These are phyloP conservation scores for Penicillium paxilli DNA, from an alignment of 495 filamentous ascomycete genomes.

Conservation along the genomic window DNA sequence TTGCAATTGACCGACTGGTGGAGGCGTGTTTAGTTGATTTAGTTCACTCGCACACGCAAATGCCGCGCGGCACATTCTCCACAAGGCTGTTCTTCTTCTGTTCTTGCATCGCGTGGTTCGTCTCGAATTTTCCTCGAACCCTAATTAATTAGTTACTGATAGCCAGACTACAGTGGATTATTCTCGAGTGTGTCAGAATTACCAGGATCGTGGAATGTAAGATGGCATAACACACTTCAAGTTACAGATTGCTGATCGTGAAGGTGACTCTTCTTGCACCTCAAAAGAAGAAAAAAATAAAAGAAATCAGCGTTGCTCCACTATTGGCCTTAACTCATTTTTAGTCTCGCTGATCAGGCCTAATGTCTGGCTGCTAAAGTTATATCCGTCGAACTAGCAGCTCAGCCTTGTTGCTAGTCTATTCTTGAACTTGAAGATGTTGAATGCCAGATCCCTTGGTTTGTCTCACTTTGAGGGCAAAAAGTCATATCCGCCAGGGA, in stretches of 20 bases:
- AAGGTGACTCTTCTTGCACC: too few relatives aligned
- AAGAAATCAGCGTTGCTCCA: too few relatives aligned
- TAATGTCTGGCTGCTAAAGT: background rate
- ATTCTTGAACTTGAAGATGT: too few relatives aligned
- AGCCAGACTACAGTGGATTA: too few relatives aligned
- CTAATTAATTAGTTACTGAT: background rate
- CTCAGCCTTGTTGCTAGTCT: background rate
- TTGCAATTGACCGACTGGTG: background rate
- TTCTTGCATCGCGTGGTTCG: background rate
- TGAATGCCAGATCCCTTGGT: background rate
- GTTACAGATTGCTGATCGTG: too few relatives aligned
- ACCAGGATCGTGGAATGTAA: too few relatives aligned
- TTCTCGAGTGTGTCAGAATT: too few relatives aligned
- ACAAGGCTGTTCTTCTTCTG: conserved; percentile 6
- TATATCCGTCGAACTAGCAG: background rate
- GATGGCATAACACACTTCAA: too few relatives aligned
- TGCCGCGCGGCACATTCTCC: conserved; percentile 15
- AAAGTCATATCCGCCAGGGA: background rate
- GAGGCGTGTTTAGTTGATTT: conserved; percentile 1
- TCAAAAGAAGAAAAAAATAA: too few relatives aligned
- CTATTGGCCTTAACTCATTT: background rate
- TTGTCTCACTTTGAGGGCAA: background rate
- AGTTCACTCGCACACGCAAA: conserved; percentile 12
- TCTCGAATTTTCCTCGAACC: background rate
- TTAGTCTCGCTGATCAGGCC: background rate